Base-by-base conservation (phyloP, 164 flowering plant genomes). In the Aristolochia contorta region DNA sequence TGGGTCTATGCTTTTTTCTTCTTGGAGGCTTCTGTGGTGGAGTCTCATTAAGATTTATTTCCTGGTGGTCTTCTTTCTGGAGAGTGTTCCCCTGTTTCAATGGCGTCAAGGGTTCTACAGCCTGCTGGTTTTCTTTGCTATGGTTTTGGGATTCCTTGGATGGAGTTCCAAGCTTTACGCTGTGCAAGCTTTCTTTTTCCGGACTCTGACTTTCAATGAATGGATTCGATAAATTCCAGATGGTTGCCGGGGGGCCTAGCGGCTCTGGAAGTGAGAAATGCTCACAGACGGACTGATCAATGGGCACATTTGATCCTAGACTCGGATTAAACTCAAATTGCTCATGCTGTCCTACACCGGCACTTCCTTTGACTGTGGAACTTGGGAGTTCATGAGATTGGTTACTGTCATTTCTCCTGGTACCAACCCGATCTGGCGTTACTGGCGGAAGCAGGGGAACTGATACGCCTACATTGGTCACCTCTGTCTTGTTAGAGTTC, bases 1-100 rank as follows among this genome's bases (percentile, higher is more conserved):
- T 88, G 14, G 92, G 90, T 64, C 84, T 74, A 68, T 82, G 82
- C 69, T 65, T 65, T 27, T 37, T 65, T 43, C 62, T 65, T 48
- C 52, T 65, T 12, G 62, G 67, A 7, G 43, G 43, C 53, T 65
- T 65, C 57, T 65, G 67, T 16, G 27, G 56, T 4, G 62, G 67
- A 1, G 67, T 65, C 41, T 20, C 48, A 49, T 65, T 65, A 47
- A 49, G 56, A 56, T 65, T 56, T 57, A 65, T 21, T 15, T 27
- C 27, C 21, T 57, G 16, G 7, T 57, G 37, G 20, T 57, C 59
- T 20, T 27, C 51, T 30, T 46, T 27, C 8, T 69, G 75, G 56
- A 64, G 64, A 37, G 9, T 6, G 9, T 8, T 4, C 7, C 7
- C 7, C 43, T 10, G 43, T 37, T 8, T 37, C 43, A 37, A 37